A percentile compares a stretch with the other conserved stretches of the same genome.
phyloP scores from a whole-genome alignment of 805 yeast genomes.

The Pichia rugopelliculosa region DNA sequence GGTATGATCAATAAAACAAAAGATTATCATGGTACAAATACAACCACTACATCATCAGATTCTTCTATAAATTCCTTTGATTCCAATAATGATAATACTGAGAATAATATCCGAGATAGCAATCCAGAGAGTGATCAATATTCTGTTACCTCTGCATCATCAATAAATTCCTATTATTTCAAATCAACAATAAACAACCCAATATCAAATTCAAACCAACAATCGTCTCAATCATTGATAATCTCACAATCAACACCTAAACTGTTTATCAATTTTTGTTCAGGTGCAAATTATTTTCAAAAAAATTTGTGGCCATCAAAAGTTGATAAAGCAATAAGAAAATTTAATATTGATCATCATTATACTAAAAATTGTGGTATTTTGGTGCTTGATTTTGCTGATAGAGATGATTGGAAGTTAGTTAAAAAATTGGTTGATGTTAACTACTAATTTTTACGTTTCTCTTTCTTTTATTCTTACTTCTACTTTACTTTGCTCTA shows the following conservation, averaged over 20 bases:
- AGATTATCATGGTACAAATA: constrained; percentile 17
- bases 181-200: not conserved
- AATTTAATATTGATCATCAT: constrained; percentile 37
- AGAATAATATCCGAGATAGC: not conserved
- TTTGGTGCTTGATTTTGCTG: constrained; percentile 62
- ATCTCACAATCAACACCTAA: constrained; percentile 29
- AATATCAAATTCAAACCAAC: not conserved
- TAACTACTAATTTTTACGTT: constrained; percentile 23
- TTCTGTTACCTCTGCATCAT: not conserved
- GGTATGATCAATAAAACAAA: constrained; percentile 47
- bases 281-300: constrained; percentile 67
- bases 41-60: constrained; percentile 6
- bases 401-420: constrained; percentile 52
- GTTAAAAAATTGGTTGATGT: constrained; percentile 43
- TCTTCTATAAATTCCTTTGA: constrained; percentile 1
- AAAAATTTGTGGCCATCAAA: constrained; percentile 68
- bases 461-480: no score
- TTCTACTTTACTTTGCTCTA: not conserved
- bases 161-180: not conserved
- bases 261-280: constrained; percentile 62
- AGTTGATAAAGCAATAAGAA: constrained; percentile 46
- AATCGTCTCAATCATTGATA: not conserved
- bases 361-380: constrained; percentile 56
- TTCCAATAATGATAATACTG: not conserved
- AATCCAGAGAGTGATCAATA: not conserved